Base-by-base conservation (phyloP, 2,329 filamentous ascomycete species). In the Mariannaea sp. region DNA sequence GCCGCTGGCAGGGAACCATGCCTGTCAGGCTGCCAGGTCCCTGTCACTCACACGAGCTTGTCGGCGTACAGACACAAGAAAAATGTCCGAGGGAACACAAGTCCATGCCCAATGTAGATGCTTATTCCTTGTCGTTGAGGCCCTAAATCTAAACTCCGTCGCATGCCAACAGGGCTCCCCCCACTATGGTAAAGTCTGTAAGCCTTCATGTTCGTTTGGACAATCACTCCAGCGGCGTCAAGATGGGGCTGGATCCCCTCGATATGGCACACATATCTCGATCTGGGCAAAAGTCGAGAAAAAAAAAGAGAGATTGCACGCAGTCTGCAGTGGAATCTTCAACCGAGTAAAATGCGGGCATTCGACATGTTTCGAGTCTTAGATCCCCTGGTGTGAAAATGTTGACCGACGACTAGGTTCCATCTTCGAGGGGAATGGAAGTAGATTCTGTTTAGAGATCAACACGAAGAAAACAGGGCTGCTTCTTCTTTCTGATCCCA, bases 51-150 rank as follows among this genome's bases (percentile, higher is more conserved):
- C 67, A 70, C 67, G 68, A 70, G 68, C 68, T 62, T 65, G 62
- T 62, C 58, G 62, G 68, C 53, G 71, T 72, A 75, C 74, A 75
- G 72, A 64, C 65, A 71, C 69, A 71, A 61, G 56, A 64, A 70
- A 71, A 71, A 65, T 70, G 64, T 66, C 70, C 68, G 70, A 70
- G 61, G 67, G 67, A 63, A 70, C 68, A 75, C 68, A 70, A 68
- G 56, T 33, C 59, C 50, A 58, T 61, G 54, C 54, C 58, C 60
- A 36, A 61, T 61, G 51, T 49, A 60, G 53, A 48, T 45, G 43
- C 41, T 46, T 52, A 43, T 56, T 55, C 54, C 51, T 58, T 44
- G 36, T 40, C 30, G n/a, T 49, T 57, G 56, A 48, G 30, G 13
- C 41, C 45, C 40, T 52, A 36, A 35, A 46, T 30, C 40, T 33